Percentiles rank a stretch among this genome's conserved stretches.
Evolutionary conservation across 805 yeast genomes (phyloP).

Genomic region (Wickerhamomyces tratensis): DNA sequence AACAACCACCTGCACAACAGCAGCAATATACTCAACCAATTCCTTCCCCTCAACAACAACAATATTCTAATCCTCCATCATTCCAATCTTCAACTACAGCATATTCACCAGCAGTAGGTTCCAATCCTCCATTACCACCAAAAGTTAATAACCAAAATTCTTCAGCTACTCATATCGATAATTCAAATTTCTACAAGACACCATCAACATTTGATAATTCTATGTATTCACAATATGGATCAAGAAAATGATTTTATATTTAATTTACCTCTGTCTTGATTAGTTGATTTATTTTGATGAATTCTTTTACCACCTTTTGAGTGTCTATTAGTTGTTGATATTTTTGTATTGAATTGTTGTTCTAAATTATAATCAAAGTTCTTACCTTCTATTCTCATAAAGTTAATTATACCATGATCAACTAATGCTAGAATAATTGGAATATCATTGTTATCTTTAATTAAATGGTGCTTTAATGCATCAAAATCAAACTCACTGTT

Average conservation of each 20-base stretch:
- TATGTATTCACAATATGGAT: slow-evolving; percentile 25
- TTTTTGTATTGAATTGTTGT: background rate
- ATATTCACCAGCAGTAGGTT: no score
- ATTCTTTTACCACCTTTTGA: no score
- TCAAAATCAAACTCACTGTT: slow-evolving; percentile 21
- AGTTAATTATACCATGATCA: slow-evolving; percentile 1
- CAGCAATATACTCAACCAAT: no score
- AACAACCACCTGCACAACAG: no score
- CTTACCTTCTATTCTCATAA: background rate
- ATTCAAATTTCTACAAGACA: slow-evolving; percentile 34
- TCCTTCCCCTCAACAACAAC: slow-evolving; percentile 1
- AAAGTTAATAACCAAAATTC: background rate
- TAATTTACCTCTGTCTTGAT: no score
- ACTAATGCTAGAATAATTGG: slow-evolving; percentile 1
- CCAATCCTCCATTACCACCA: slow-evolving; percentile 12
- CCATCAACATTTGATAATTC: slow-evolving; percentile 42
- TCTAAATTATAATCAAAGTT: background rate
- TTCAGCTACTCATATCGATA: slow-evolving; percentile 9
- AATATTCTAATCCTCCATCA: background rate
- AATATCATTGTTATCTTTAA: slow-evolving; percentile 5
- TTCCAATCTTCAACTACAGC: background rate
- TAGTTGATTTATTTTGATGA: no score
- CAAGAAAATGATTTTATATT: background rate
- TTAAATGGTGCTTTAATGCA: slow-evolving; percentile 1
- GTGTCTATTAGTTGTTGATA: no score